Base-by-base conservation (phyloP, 2,329 filamentous ascomycete genomes). In the Graphilbum ipis-grandicollis region DNA sequence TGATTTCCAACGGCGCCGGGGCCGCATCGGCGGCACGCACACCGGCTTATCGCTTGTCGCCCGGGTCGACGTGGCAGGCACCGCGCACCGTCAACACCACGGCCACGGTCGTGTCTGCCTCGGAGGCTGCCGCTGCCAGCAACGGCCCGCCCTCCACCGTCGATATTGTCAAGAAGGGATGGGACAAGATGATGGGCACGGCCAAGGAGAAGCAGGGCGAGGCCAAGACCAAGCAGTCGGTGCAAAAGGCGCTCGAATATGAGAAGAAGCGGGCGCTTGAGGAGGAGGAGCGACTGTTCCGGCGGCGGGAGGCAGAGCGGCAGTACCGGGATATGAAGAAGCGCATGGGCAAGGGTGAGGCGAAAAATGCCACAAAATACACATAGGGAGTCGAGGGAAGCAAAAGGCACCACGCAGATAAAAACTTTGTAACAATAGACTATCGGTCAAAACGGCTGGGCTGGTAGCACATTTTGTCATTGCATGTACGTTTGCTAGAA, bases 181-280 rank as follows among this genome's bases (percentile, higher is more conserved):
- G 44, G 44, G 19, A 36, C 41, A 42, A 39, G 44, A 39, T 41
- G 25, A 38, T 42, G 35, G 42, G 42, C 36, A 31, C 15, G 7
- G 43, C 43, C 43, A 45, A 45, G 42, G 41, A 45, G 15, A 41
- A 41, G 37, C 40, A 45, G 39, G 29, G 35, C 32, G 31, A 29
- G 8, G 14, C 29, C 15, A 34, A 31, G n/a, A 28, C 36, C 32
- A 46, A 46, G 39, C 31, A 41, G 13, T 15, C 18, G 10, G 17
- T 37, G 15, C 33, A 31, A 32, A 32, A 39, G 29, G 49, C 51
- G 2, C 34, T 46, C 21, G 47, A 51, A 22, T 54, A 53, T 41
- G 48, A 54, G 41, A 44, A 46, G 38, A 94, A 93, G 67, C 69
- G 86, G 38, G 92, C 88, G 57, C 22, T 40, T 6, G 45, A 47